Conservation (phyloP, 2,329 filamentous ascomycete species). For the Rhinocladiella mackenziei region DNA sequence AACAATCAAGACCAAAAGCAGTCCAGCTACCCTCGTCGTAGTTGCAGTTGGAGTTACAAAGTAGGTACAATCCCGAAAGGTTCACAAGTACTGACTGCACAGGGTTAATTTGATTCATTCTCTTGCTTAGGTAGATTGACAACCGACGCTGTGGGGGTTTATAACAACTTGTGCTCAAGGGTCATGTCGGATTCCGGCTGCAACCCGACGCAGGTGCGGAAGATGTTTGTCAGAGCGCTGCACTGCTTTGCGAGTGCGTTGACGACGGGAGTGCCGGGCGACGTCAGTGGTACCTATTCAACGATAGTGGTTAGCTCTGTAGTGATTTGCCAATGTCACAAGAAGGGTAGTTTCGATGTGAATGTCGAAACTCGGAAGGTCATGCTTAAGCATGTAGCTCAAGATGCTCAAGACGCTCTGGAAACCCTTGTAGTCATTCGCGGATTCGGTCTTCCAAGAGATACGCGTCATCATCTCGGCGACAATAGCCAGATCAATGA, state of each 20-base stretch:
- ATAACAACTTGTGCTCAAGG: constrained; percentile 93
- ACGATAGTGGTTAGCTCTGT: no score
- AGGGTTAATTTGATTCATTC: neutral
- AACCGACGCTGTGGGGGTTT: no score
- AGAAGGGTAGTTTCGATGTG: no score
- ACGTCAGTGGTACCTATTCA: constrained; percentile 92
- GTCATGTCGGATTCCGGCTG: constrained; percentile 99
- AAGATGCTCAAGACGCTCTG: constrained; percentile 95
- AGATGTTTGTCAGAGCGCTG: constrained; percentile 91
- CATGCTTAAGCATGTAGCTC: constrained; percentile 98
- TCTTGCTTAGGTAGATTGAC: no score
- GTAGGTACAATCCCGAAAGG: constrained; percentile 12
- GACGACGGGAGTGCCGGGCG: constrained; percentile 89
- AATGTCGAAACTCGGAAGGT: no score
- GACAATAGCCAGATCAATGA: constrained; percentile 91
- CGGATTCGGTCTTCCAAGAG: constrained; percentile 70
- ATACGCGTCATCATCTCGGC: constrained; percentile 99
- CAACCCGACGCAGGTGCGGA: constrained; percentile 93
- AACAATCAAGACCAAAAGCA: no score
- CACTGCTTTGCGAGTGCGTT: constrained; percentile 96
- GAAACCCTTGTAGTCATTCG: constrained; percentile 77
- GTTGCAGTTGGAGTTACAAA: no score
- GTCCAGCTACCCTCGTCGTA: constrained; percentile 25
- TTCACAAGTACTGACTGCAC: constrained; percentile 12
- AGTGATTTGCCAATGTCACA: no score